Percentiles rank a stretch among this genome's conserved stretches.
phyloP scores from a whole-genome alignment of 768 basidiomycete genomes.

The Termitomyces sp. region DNA sequence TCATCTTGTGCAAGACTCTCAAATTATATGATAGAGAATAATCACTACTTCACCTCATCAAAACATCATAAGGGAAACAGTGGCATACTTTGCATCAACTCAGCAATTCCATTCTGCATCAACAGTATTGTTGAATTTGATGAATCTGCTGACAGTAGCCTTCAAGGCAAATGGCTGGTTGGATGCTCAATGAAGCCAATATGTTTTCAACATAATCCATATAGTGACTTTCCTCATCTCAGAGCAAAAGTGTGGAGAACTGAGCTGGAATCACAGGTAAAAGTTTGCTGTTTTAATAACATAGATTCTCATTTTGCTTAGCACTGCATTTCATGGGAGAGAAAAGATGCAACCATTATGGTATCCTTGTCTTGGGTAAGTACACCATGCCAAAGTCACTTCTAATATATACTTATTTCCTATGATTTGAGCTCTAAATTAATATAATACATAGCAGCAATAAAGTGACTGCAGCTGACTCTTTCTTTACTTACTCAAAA shows the following conservation, averaged over 20 bases:
- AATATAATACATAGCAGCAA: too few relatives aligned
- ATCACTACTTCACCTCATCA: neutral
- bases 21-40: too few relatives aligned
- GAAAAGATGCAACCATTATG: neutral
- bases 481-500: too few relatives aligned
- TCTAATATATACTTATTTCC: neutral
- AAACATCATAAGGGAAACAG: neutral
- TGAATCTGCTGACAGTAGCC: neutral
- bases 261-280: neutral
- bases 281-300: neutral
- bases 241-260: neutral
- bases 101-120: neutral
- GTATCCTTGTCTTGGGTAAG: neutral
- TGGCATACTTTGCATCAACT: neutral
- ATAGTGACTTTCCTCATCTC: neutral
- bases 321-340: neutral
- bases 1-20: too few relatives aligned
- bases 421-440: too few relatives aligned
- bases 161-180: neutral
- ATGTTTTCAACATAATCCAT: neutral
- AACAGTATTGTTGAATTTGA: neutral
- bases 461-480: too few relatives aligned
- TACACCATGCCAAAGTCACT: neutral
- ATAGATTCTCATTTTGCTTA: neutral
- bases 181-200: neutral